Evolutionary conservation across 2,329 filamentous ascomycete genomes (phyloP).

Genomic region (Phialemonium atrogriseum): DNA sequence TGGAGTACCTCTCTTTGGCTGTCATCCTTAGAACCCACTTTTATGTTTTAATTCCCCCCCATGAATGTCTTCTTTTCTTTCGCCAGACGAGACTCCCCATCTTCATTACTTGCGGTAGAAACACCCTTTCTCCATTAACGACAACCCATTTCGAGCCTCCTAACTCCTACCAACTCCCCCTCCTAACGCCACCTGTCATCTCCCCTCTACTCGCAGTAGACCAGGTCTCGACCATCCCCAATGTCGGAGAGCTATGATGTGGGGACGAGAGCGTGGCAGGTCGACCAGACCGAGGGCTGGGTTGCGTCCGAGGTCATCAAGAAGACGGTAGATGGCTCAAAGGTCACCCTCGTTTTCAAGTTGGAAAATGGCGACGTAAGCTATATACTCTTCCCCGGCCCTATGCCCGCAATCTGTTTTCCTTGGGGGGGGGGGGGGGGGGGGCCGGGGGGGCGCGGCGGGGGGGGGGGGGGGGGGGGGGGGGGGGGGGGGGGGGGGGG

Average conservation of each 20-base stretch:
- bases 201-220: slow-evolving; percentile 9
- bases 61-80: slow-evolving; percentile 15
- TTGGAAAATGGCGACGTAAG: slow-evolving; percentile 88
- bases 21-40: too few species aligned
- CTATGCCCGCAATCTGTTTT: not conserved
- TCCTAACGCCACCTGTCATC: too few species aligned
- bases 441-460: too few species aligned
- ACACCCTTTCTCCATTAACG: too few species aligned
- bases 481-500: too few species aligned
- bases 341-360: slow-evolving; percentile 79
- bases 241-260: slow-evolving; percentile 97
- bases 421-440: not conserved
- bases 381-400: slow-evolving; percentile 1
- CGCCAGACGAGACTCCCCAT: slow-evolving; percentile 8
- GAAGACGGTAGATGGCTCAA: slow-evolving; percentile 76
- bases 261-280: slow-evolving; percentile 97
- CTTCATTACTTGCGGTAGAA: slow-evolving; percentile 8
- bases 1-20: too few species aligned
- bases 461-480: too few species aligned
- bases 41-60: too few species aligned
- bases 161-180: too few species aligned
- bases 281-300: slow-evolving; percentile 93
- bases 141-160: too few species aligned
- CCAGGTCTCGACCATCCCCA: slow-evolving; percentile 22
- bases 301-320: slow-evolving; percentile 88